Base-by-base conservation (phyloP, 2,329 filamentous ascomycete genomes). In the Claviceps quebecensis region DNA sequence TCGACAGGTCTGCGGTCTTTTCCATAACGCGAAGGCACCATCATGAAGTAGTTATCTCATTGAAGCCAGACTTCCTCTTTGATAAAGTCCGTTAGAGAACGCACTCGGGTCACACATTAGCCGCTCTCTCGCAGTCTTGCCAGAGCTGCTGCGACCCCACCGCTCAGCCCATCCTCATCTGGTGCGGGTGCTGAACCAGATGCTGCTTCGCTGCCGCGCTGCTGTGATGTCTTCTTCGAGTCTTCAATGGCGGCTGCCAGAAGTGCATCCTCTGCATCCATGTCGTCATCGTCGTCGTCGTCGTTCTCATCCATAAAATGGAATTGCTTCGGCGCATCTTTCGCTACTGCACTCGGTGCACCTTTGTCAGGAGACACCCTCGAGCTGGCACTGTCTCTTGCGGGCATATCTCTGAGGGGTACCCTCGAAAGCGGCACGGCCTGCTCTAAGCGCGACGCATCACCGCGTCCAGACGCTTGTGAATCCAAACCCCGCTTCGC, bases 91-190 rank as follows among this genome's bases (percentile, higher is more conserved):
- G 37, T 39, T 7, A 40, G 38, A 11, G 19, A 8, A 13, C 1
- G n/a, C 45, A 36, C n/a, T 36, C 4, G 6, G 29, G 29, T 11
- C 9, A 29, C 2, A 7, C 3, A 38, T 49, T 55, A 66, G 45
- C 59, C 61, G 14, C 56, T 57, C 51, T 80, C 68, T 51, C 79
- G 69, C 23, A 84, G 63, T 56, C 69, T 80, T 7, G 79, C 79
- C 54, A 84, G 60, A 16, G 81, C 81, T 36, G 77, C 78, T 45
- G 80, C 78, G 46, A 84, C 66, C 2, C 81, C 79, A 45, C 72
- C 77, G 54, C 72, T 73, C 5, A 84, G 65, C 36, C 72, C 65
- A 5, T 41, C 65, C 4, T 41, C 44, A 13, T 47, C 47, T 9
- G 43, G 23, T n/a, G 51, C 26, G 16, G 17, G 23, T 46, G 39